Evolutionary conservation across 768 basidiomycete genomes (phyloP).

Genomic region (Russula emetica): DNA sequence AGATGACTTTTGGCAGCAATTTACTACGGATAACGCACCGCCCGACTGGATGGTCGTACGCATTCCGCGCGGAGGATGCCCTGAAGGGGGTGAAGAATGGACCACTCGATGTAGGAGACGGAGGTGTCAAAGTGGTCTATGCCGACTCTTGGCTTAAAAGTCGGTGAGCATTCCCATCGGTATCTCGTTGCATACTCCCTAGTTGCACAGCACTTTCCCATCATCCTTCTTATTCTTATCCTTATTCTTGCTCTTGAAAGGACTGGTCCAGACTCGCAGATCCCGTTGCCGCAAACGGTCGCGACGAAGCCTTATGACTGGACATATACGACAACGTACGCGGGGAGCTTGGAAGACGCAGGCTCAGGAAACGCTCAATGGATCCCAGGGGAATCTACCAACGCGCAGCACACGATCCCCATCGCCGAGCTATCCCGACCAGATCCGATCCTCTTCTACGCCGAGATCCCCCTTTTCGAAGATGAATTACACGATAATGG

Average conservation of each 20-base stretch:
- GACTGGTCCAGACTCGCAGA: slow-evolving; percentile 57
- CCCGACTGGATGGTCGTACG: slow-evolving; percentile 57
- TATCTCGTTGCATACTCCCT: neutral
- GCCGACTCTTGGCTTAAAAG: slow-evolving; percentile 92
- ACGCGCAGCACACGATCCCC: slow-evolving; percentile 66
- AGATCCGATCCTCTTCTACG: slow-evolving; percentile 97
- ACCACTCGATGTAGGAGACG: slow-evolving; percentile 73
- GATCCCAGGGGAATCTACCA: slow-evolving; percentile 52
- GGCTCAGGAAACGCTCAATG: slow-evolving; percentile 38
- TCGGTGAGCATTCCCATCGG: slow-evolving; percentile 48
- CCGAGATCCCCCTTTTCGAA: slow-evolving; percentile 91
- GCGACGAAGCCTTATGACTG: slow-evolving; percentile 90
- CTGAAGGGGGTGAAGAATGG: slow-evolving; percentile 70
- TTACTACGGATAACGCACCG: slow-evolving; percentile 61
- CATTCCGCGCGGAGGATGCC: slow-evolving; percentile 65
- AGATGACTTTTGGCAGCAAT: slow-evolving; percentile 96
- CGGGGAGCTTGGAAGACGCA: slow-evolving; percentile 47
- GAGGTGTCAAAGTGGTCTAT: slow-evolving; percentile 91
- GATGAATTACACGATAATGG: slow-evolving; percentile 98
- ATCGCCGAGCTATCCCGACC: slow-evolving; percentile 78
- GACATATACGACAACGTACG: slow-evolving; percentile 92
- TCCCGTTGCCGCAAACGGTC: slow-evolving; percentile 67
- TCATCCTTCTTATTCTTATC: slow-evolving; percentile 33
- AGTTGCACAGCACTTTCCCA: neutral
- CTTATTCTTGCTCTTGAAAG: slow-evolving; percentile 43